A percentile compares a stretch with the other conserved stretches of the same genome.
These are phyloP conservation scores for Hyaloperonospora brassicae DNA, from an alignment of 352 stramenopile species.

Conservation along the genomic window DNA sequence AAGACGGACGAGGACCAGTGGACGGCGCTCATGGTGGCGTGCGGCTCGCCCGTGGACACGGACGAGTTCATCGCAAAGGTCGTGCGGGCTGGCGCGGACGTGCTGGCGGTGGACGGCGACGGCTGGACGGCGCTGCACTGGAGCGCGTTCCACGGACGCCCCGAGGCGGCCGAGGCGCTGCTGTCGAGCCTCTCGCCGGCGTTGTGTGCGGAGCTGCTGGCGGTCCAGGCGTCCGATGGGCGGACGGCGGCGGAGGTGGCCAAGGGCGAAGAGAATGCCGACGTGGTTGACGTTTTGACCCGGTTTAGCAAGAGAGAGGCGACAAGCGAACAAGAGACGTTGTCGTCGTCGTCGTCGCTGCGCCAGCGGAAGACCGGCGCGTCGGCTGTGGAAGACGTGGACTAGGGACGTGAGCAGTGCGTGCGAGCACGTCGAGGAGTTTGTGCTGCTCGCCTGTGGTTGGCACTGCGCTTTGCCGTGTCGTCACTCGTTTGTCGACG, in stretches of 20 bases:
- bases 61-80: conserved; percentile 71
- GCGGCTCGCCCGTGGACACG: conserved; percentile 70
- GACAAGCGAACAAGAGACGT: conserved; percentile 23
- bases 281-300: conserved; percentile 55
- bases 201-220: conserved; percentile 40
- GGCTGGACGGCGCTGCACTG: conserved; percentile 80
- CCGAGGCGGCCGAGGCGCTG: conserved; percentile 56
- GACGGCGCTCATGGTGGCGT: conserved; percentile 80
- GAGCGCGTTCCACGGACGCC: conserved; percentile 73
- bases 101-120: conserved; percentile 60
- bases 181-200: conserved; percentile 31
- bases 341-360: conserved; percentile 37
- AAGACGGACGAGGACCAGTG: conserved; percentile 68
- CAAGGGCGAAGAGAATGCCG: conserved; percentile 58
- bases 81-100: conserved; percentile 45
- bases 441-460: conserved; percentile 5
- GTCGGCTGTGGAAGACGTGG: conserved; percentile 66
- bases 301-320: conserved; percentile 24
- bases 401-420: conserved; percentile 35
- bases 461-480: conserved; percentile 10
- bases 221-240: conserved; percentile 48
- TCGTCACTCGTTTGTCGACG: conserved; percentile 22
- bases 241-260: conserved; percentile 59
- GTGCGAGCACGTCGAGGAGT: neutral
- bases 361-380: conserved; percentile 46